phyloP scores from a whole-genome alignment of 78 protist species.

The Planoprotostelium fungivorum region DNA sequence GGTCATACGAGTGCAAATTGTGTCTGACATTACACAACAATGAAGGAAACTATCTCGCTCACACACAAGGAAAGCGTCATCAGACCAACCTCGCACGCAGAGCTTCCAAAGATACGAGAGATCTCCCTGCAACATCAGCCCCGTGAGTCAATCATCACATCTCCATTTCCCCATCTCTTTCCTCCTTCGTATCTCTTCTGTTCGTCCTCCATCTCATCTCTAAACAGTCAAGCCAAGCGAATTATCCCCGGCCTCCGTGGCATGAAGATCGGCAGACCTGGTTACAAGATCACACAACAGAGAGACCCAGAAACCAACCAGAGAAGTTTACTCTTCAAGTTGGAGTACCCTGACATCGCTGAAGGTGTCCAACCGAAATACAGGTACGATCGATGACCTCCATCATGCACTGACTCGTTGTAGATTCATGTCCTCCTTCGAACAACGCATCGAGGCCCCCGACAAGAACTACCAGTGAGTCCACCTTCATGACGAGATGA shows the following conservation, averaged over 20 bases:
- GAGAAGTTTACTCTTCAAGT: conserved; percentile 60
- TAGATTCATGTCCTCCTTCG: conserved; percentile 96
- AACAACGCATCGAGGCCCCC: conserved; percentile 87
- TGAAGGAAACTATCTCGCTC: conserved; percentile 94
- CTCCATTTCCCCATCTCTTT: background rate
- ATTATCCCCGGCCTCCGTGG: no score
- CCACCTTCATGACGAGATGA: background rate
- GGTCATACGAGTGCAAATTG: conserved; percentile 97
- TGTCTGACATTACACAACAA: conserved; percentile 97
- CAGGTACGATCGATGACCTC: background rate
- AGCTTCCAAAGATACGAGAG: conserved; percentile 41
- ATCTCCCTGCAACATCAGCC: conserved; percentile 8
- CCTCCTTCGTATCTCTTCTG: no score
- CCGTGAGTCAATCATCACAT: background rate
- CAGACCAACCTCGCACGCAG: conserved; percentile 87
- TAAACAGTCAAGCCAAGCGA: conserved; percentile 1
- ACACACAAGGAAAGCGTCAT: conserved; percentile 91
- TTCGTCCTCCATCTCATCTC: background rate
- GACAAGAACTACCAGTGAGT: conserved; percentile 62
- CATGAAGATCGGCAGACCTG: conserved; percentile 93
- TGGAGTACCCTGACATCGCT: conserved; percentile 95
- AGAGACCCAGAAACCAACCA: conserved; percentile 52
- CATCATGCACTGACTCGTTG: background rate
- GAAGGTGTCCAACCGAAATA: conserved; percentile 89
- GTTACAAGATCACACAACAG: conserved; percentile 74